Conservation (phyloP, 768 basidiomycete species). For the Lyophyllum decastes region DNA sequence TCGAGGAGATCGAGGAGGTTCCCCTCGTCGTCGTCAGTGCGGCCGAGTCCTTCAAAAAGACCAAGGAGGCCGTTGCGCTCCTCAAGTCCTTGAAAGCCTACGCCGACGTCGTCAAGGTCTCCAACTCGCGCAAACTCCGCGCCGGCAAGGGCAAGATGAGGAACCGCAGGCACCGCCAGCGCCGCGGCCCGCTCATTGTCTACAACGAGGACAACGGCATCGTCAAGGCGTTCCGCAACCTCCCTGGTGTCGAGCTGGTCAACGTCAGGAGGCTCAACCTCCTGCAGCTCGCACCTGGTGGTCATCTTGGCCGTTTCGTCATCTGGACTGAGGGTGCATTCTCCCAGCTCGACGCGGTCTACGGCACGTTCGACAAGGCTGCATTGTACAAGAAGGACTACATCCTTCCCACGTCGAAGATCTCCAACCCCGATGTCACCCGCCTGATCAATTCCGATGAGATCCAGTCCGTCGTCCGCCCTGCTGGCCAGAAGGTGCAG, state of each 20-base stretch:
- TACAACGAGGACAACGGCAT: slow-evolving; percentile 98
- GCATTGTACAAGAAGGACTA: slow-evolving; percentile 88
- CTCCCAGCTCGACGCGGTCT: slow-evolving; percentile 89
- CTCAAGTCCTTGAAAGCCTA: slow-evolving; percentile 90
- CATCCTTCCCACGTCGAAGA: slow-evolving; percentile 92
- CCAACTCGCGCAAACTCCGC: slow-evolving; percentile 94
- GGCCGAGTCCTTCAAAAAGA: slow-evolving; percentile 90
- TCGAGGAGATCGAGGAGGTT: slow-evolving; percentile 95
- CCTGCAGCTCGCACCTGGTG: slow-evolving; percentile 98
- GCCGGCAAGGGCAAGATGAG: slow-evolving; percentile 98
- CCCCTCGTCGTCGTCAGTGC: slow-evolving; percentile 85
- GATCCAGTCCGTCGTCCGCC: slow-evolving; percentile 95
- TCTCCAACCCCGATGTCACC: slow-evolving; percentile 94
- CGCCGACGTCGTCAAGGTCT: slow-evolving; percentile 93
- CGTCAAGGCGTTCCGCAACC: slow-evolving; percentile 97
- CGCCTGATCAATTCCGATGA: slow-evolving; percentile 98
- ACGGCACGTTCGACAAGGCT: slow-evolving; percentile 92
- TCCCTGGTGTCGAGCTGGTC: slow-evolving; percentile 97
- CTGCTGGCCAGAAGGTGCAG: slow-evolving; percentile 78
- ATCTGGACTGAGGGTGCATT: slow-evolving; percentile 99
- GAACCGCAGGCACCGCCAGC: slow-evolving; percentile 94
- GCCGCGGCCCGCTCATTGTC: slow-evolving; percentile 95
- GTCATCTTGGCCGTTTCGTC: slow-evolving; percentile 97
- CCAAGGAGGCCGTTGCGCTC: slow-evolving; percentile 93
- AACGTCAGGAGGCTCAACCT: slow-evolving; percentile 94